phyloP scores from a whole-genome alignment of 140 eudicot species.

The Oenanthe javanica region DNA sequence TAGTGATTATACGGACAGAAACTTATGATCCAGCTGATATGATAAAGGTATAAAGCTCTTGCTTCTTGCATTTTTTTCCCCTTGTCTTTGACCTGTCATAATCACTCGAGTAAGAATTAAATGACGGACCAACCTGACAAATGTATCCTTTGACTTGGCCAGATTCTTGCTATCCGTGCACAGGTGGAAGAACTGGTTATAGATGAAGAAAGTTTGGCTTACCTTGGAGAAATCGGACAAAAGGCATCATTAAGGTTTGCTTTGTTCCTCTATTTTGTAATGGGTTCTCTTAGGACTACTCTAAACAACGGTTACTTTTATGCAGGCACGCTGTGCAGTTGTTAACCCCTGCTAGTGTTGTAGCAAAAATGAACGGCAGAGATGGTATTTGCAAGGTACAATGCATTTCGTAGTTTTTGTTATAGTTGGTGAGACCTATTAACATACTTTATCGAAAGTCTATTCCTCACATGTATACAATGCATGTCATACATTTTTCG shows the following conservation, averaged over 20 bases:
- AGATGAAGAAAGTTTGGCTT: constrained; percentile 92
- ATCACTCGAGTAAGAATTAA: not conserved
- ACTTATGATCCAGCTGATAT: constrained; percentile 90
- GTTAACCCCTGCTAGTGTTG: constrained; percentile 76
- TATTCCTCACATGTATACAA: not conserved
- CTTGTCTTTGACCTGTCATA: not conserved
- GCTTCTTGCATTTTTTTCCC: not conserved
- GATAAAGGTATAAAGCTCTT: constrained; percentile 61
- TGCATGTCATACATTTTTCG: not conserved
- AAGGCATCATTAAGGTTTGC: constrained; percentile 78
- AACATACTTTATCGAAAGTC: not conserved
- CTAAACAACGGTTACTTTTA: not conserved
- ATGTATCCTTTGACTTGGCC: constrained; percentile 13
- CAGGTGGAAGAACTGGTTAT: constrained; percentile 82
- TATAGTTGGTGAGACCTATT: not conserved
- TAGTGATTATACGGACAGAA: constrained; percentile 79
- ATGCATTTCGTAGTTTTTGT: not conserved
- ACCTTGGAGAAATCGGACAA: constrained; percentile 86
- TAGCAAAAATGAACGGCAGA: constrained; percentile 90
- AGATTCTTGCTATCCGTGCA: constrained; percentile 96
- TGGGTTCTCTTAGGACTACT: not conserved
- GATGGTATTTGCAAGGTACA: constrained; percentile 87
- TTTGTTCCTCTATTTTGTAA: constrained; percentile 1
- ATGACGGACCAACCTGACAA: not conserved
- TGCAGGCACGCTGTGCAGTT: constrained; percentile 93